phyloP scores from a whole-genome alignment of 768 basidiomycete species.

The Nidularia pulvinata region DNA sequence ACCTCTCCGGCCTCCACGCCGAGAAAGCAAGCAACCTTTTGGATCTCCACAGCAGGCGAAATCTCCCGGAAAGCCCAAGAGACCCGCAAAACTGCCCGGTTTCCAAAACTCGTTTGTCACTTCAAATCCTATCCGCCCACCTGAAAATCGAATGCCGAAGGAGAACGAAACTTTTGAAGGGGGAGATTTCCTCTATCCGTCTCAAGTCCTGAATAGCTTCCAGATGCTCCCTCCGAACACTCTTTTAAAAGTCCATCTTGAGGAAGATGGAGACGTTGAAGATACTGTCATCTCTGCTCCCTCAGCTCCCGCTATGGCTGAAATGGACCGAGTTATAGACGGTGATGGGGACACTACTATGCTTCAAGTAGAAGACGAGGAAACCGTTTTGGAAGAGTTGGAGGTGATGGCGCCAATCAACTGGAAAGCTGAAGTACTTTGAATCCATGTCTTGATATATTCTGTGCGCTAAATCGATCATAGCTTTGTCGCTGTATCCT shows the following conservation, averaged over 20 bases:
- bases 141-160: constrained; percentile 14
- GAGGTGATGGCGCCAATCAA: constrained; percentile 39
- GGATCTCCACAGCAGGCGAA: constrained; percentile 16
- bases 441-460: background rate
- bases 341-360: constrained; percentile 32
- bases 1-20: constrained; percentile 31
- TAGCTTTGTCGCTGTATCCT: too few species aligned
- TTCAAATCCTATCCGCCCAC: constrained; percentile 30
- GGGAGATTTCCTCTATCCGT: background rate
- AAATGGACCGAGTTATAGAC: constrained; percentile 6
- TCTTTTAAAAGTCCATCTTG: too few species aligned
- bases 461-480: too few species aligned
- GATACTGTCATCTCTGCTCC: too few species aligned
- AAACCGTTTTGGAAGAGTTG: constrained; percentile 20
- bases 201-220: too few species aligned
- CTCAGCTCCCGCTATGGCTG: background rate
- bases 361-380: constrained; percentile 23
- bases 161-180: constrained; percentile 16
- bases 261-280: too few species aligned
- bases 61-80: constrained; percentile 32
- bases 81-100: constrained; percentile 38
- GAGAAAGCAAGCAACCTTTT: too few species aligned
- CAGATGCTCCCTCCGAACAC: too few species aligned
- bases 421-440: constrained; percentile 56
- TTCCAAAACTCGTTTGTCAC: constrained; percentile 55